Evolutionary conservation across 768 basidiomycete genomes (phyloP).

Genomic region (Pleurotus ostreatus): DNA sequence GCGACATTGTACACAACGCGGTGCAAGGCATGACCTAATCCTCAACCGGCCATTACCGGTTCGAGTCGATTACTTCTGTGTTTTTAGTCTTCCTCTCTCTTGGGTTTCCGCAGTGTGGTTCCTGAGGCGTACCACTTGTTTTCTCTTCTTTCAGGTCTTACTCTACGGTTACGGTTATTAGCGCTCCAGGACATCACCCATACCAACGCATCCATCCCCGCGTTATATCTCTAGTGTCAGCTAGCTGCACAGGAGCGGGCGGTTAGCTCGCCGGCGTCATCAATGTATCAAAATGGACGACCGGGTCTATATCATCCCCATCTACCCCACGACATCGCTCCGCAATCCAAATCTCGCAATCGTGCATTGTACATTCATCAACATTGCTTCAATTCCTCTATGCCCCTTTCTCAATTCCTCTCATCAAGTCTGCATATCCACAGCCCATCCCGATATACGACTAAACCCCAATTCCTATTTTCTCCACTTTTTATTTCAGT

Average conservation of each 20-base stretch:
- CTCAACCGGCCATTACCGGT: not conserved
- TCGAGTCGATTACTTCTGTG: not conserved
- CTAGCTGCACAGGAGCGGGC: slow-evolving; percentile 2
- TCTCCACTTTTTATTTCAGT: not conserved
- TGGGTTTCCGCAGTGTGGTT: slow-evolving; percentile 6
- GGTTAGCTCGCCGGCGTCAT: not conserved
- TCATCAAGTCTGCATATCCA: slow-evolving; percentile 8
- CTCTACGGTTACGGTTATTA: slow-evolving; percentile 8
- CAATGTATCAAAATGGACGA: slow-evolving; percentile 7
- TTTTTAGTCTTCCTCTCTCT: slow-evolving; percentile 5
- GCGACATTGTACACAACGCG: slow-evolving; percentile 6
- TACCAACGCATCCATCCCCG: not conserved
- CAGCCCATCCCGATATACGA: slow-evolving; percentile 1
- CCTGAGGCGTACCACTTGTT: slow-evolving; percentile 4
- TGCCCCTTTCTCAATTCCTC: not conserved
- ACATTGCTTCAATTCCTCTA: not conserved
- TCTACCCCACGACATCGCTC: not conserved
- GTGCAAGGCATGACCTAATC: not conserved
- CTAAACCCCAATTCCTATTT: not conserved
- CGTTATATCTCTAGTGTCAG: not conserved
- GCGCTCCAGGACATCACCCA: slow-evolving; percentile 5
- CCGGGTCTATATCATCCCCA: not conserved
- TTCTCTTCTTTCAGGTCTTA: slow-evolving; percentile 5
- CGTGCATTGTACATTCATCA: slow-evolving; percentile 6
- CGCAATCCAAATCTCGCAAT: not conserved